A percentile compares a stretch with the other conserved stretches of the same genome.
Evolutionary conservation across 441 rosid genomes (phyloP).

Genomic region (Eugenia klotzschiana): DNA sequence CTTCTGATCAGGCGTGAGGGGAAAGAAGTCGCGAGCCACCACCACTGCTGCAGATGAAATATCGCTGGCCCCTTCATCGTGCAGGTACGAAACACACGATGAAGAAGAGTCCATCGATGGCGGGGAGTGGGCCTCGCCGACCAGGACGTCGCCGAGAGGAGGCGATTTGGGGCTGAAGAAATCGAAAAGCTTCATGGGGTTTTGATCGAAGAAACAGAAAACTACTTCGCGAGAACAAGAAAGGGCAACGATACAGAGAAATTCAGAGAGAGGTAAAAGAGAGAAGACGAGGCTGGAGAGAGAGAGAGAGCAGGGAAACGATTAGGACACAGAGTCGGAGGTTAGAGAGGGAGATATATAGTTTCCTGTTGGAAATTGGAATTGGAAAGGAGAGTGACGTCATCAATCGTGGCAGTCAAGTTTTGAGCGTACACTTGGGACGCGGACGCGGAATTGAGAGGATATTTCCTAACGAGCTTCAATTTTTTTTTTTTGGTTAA

Average conservation of each 20-base stretch:
- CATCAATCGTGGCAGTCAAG: not conserved
- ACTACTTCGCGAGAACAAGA: not conserved
- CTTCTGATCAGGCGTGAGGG: not conserved
- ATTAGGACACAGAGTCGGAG: not conserved
- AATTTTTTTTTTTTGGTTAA: no score
- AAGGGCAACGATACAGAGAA: not conserved
- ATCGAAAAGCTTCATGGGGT: not conserved
- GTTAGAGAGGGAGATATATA: not conserved
- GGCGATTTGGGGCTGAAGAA: not conserved
- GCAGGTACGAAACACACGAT: not conserved
- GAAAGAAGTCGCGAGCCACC: not conserved
- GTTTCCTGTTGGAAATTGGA: not conserved
- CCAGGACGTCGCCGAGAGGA: not conserved
- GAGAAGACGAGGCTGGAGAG: not conserved
- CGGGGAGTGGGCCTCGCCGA: not conserved
- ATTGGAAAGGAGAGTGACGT: not conserved
- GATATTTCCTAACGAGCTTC: no score
- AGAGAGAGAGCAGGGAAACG: not conserved
- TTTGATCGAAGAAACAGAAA: not conserved
- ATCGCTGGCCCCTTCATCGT: not conserved
- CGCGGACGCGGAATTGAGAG: no score
- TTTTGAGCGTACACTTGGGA: no score
- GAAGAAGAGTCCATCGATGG: not conserved
- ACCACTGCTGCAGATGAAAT: not conserved
- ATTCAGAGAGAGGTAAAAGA: not conserved